Base-by-base conservation (phyloP, 257 asterid genomes). In the Prunella vulgaris region DNA sequence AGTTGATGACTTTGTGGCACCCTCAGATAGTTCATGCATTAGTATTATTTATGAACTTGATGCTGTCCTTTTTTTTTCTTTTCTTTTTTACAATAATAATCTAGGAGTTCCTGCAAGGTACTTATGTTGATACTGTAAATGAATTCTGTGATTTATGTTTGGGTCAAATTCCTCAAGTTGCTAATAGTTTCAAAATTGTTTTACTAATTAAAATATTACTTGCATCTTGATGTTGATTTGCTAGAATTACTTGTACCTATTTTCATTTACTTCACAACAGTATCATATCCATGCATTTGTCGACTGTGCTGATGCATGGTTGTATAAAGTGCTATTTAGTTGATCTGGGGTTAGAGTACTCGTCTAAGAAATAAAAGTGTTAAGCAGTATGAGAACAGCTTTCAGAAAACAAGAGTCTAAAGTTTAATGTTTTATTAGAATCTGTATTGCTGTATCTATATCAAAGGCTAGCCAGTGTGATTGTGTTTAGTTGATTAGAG, bases 1-100 rank as follows among this genome's bases (percentile, higher is more conserved):
- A 65, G 64, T 65, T 68, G n/a, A 62, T 68, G 3, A 30, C 60
- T 60, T 53, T 61, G 30, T 32, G 20, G 74, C 28, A 27, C 68
- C 72, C 24, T 30, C 12, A 60, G 44, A 54, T 10, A 48, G 74
- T 59, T 60, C 74, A 18, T 7, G 38, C 21, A 35, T 66, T 24
- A 13, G 44, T 53, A 15, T 14, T 40, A 12, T 15, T 46, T 25
- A 62, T 44, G 30, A 24, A 63, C 20, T 22, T 14, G 30, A 33
- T 15, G 42, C 15, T 18, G 21, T 27, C 17, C 27, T 70, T 28
- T 27, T 61, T 42, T 3, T 42, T n/a, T n/a, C n/a, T 12, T 40
- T 40, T 40, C 33, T 14, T 35, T 61, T 54, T 10, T 59, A 1
- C 1, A 25, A 25, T 25, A 46, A 51, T 35, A 38, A 21, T 22